Percentiles rank a stretch among this genome's conserved stretches.
phyloP scores from a whole-genome alignment of 306 rosid genomes.

The Corylus americana region DNA sequence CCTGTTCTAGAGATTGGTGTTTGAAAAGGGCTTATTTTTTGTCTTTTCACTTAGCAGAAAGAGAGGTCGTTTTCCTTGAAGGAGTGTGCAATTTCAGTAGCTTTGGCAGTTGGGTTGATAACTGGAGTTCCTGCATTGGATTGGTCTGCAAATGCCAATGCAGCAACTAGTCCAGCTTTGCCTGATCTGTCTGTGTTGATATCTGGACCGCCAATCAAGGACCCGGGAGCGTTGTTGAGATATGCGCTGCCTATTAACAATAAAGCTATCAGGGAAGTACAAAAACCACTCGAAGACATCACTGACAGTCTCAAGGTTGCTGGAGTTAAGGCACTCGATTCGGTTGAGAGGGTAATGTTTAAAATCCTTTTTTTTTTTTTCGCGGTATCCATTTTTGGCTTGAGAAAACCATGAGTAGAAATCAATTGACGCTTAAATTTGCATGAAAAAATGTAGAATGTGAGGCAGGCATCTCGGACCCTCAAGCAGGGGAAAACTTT shows the following conservation, averaged over 20 bases:
- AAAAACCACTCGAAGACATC: slow-evolving; percentile 94
- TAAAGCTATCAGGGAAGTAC: slow-evolving; percentile 94
- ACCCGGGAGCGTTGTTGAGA: slow-evolving; percentile 90
- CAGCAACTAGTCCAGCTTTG: slow-evolving; percentile 62
- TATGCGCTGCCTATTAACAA: slow-evolving; percentile 90
- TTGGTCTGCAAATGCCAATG: slow-evolving; percentile 51
- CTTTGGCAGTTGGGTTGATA: slow-evolving; percentile 71
- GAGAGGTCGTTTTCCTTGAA: slow-evolving; percentile 59
- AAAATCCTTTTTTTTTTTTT: background rate
- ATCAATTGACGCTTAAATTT: slow-evolving; percentile 25
- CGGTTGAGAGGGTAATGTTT: slow-evolving; percentile 75
- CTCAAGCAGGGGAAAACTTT: slow-evolving; percentile 82
- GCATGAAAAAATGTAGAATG: slow-evolving; percentile 56
- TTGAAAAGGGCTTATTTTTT: background rate
- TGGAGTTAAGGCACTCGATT: slow-evolving; percentile 89
- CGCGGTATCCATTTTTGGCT: background rate
- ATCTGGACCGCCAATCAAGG: slow-evolving; percentile 96
- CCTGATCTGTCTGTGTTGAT: slow-evolving; percentile 80
- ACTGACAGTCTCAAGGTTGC: slow-evolving; percentile 86
- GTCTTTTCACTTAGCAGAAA: slow-evolving; percentile 44
- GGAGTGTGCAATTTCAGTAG: slow-evolving; percentile 73
- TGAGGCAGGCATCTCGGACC: slow-evolving; percentile 78
- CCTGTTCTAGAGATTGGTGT: background rate
- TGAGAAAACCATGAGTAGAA: background rate
- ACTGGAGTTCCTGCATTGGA: slow-evolving; percentile 82